Evolutionary conservation across 345 rosid species (phyloP).

Genomic region (Eucalyptus albens): DNA sequence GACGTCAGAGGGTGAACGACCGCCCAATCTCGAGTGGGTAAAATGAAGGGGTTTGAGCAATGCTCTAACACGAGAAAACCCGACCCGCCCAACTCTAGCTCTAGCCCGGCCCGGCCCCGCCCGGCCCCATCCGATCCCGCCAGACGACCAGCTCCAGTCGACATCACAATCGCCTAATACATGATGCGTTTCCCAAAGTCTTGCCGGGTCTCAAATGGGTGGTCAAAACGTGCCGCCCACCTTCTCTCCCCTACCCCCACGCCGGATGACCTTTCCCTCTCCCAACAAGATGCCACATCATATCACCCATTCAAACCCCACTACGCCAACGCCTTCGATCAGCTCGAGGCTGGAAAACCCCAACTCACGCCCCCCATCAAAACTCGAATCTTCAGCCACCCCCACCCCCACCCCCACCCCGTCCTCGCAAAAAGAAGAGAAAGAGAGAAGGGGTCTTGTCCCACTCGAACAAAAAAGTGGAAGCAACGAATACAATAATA

Average conservation of each 20-base stretch:
- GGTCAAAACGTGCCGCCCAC: neutral
- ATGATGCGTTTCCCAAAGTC: neutral
- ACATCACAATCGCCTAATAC: neutral
- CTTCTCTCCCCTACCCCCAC: neutral
- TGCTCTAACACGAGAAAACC: neutral
- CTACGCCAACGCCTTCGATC: neutral
- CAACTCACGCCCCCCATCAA: neutral
- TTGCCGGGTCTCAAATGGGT: neutral
- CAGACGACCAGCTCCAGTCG: neutral
- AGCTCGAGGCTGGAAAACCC: neutral
- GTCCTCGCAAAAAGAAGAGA: neutral
- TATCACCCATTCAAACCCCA: neutral
- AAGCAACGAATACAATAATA: neutral
- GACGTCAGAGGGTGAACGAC: neutral
- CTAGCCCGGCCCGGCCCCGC: neutral
- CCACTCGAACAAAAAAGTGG: neutral
- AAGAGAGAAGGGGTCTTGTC: neutral
- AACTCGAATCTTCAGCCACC: neutral
- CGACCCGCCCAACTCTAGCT: neutral
- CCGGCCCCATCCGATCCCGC: neutral
- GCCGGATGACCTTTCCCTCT: neutral
- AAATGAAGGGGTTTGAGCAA: neutral
- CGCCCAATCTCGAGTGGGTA: neutral
- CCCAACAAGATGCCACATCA: neutral
- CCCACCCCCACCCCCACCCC: rapidly evolving